Conservation (phyloP, 371 early-diverging fungal genomes). For the Apophysomyces elegans region DNA sequence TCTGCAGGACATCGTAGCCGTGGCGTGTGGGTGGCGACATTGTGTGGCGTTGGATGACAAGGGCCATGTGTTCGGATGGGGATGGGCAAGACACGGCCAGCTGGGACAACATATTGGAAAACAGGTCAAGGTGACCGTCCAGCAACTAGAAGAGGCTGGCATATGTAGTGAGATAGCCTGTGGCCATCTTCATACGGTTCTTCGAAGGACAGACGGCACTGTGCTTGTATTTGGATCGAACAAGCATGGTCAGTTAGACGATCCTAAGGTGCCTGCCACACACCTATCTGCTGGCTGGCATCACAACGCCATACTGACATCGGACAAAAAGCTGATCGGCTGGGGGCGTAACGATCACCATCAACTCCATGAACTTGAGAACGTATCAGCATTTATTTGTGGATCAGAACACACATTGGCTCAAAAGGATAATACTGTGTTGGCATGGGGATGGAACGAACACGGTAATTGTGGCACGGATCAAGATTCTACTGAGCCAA, state of each 20-base stretch:
- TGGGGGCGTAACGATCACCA: constrained; percentile 81
- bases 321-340: constrained; percentile 23
- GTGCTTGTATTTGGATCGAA: constrained; percentile 67
- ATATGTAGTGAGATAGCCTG: constrained; percentile 41
- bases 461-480: constrained; percentile 82
- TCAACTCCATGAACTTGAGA: constrained; percentile 49
- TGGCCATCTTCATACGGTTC: constrained; percentile 59
- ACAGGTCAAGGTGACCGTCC: neutral
- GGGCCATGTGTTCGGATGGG: constrained; percentile 61
- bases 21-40: constrained; percentile 71
- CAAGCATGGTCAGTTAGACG: constrained; percentile 65
- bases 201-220: constrained; percentile 39
- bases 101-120: constrained; percentile 32
- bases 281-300: constrained; percentile 77
- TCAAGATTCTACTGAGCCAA: constrained; percentile 25
- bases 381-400: constrained; percentile 56
- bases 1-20: constrained; percentile 31
- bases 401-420: constrained; percentile 84
- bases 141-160: neutral
- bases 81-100: constrained; percentile 68
- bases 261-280: neutral
- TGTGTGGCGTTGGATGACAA: constrained; percentile 46
- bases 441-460: constrained; percentile 94
- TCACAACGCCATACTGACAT: constrained; percentile 58
- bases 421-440: constrained; percentile 43